Conservation (phyloP, 1,284 basidiomycete genomes). For the Rhodotorula sp. region DNA sequence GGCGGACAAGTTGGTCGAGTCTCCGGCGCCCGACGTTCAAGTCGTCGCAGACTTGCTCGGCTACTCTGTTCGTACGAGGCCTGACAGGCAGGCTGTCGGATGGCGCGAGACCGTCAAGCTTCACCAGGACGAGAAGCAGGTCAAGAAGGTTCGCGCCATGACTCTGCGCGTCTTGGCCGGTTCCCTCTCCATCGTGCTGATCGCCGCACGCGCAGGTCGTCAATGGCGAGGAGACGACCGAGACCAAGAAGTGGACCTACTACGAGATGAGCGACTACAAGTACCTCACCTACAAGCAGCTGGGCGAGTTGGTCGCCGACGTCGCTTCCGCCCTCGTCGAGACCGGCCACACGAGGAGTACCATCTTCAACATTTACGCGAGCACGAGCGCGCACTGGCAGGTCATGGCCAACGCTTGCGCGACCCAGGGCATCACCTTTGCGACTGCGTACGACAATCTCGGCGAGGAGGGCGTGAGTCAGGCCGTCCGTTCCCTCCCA, state of each 20-base stretch:
- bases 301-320: constrained; percentile 63
- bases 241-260: constrained; percentile 94
- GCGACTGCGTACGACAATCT: constrained; percentile 98
- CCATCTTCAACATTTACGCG: constrained; percentile 90
- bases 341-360: constrained; percentile 66
- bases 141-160: constrained; percentile 62
- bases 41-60: constrained; percentile 35
- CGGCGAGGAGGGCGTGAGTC: constrained; percentile 56
- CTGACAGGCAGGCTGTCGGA: constrained; percentile 63
- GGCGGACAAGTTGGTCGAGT: constrained; percentile 1
- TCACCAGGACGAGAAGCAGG: constrained; percentile 85
- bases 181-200: not conserved
- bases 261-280: constrained; percentile 87
- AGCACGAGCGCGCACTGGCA: constrained; percentile 73
- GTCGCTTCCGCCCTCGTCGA: constrained; percentile 70
- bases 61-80: constrained; percentile 1
- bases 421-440: constrained; percentile 72
- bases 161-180: not conserved
- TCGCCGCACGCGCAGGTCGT: constrained; percentile 27
- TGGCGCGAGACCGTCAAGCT: constrained; percentile 72
- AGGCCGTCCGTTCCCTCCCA: not conserved
- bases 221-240: constrained; percentile 72
- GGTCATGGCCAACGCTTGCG: constrained; percentile 72
- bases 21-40: constrained; percentile 17
- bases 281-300: constrained; percentile 70